phyloP scores from a whole-genome alignment of 345 rosid species.

The Atalantia buxifolia region DNA sequence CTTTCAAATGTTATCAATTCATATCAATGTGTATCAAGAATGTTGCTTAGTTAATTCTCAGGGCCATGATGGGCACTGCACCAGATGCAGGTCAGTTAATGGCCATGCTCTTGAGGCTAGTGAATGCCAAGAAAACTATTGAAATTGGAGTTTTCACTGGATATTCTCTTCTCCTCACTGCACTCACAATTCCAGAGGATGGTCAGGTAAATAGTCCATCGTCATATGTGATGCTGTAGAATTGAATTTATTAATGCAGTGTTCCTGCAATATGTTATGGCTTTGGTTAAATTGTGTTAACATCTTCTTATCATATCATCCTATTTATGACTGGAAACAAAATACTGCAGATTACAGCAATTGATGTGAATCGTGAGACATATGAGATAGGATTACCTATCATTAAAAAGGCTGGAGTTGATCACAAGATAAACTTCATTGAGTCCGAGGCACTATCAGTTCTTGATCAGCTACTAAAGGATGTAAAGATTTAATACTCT shows the following conservation, averaged over 20 bases:
- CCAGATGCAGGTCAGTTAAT: slow-evolving; percentile 47
- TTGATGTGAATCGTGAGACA: slow-evolving; percentile 35
- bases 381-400: slow-evolving; percentile 58
- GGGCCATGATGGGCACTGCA: slow-evolving; percentile 32
- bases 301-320: not conserved
- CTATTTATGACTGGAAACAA: no score
- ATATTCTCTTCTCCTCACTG: slow-evolving; percentile 45
- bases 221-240: not conserved
- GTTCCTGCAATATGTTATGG: not conserved
- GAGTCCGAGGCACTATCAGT: slow-evolving; percentile 39
- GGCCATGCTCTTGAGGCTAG: slow-evolving; percentile 37
- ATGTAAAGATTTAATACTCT: slow-evolving; percentile 18
- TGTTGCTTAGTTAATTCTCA: not conserved
- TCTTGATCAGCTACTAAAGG: slow-evolving; percentile 36
- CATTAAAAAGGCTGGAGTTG: slow-evolving; percentile 54
- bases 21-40: not conserved
- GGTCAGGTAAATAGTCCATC: slow-evolving; percentile 24
- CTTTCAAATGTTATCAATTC: not conserved
- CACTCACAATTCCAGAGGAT: slow-evolving; percentile 41
- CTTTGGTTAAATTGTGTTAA: not conserved
- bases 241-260: not conserved
- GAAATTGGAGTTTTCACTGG: slow-evolving; percentile 64
- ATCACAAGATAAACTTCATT: slow-evolving; percentile 54
- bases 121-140: slow-evolving; percentile 38
- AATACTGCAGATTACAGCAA: slow-evolving; percentile 40